Base-by-base conservation (phyloP, 345 rosid genomes). In the Geranium brycei region DNA sequence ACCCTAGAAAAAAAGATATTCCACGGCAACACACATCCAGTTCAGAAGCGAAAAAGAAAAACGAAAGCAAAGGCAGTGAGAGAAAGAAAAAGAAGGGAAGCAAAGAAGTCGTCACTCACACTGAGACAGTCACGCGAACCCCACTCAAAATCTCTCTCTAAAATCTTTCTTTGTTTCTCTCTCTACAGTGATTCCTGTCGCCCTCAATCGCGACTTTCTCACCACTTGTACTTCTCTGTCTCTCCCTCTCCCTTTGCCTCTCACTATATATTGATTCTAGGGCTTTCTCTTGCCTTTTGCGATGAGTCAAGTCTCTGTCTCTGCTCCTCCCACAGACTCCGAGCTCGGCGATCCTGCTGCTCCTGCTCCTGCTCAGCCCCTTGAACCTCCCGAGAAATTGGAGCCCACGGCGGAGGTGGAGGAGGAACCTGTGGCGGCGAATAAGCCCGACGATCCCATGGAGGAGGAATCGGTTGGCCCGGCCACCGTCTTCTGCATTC, bases 161-260 rank as follows among this genome's bases (percentile, higher is more conserved):
- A 23, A 23, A 23, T 23, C 28, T 23, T 23, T 23, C 28, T 68
- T 77, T 67, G 70, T 17, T 61, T 63, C 75, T 72, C 78, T 64
- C 61, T 60, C 61, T 70, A 83, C 90, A 80, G 88, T 84, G 81
- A 28, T 75, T 72, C 71, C 95, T 91, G 95, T 91, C 92, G 88
- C 98, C 95, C 79, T 91, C 98, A 89, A 61, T 72, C 65, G 88
- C 78, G 88, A 87, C 95, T 85, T 87, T 85, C 73, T 35, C 41
- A 4, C 79, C 87, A 75, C 89, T 74, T 65, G 67, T 68, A 59
- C 51, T 17, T 19, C 64, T 68, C 75, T 65, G 79, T 55, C 65
- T 69, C 65, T 71, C 62, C 68, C 68, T 64, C 61, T 65, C 17
- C 57, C 51, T 57, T 59, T 73, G 17, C 58, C 1, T 65, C 62